A percentile compares a stretch with the other conserved stretches of the same genome.
Conservation (phyloP, 2,329 filamentous ascomycete genomes). For the Fusarium sp. region DNA sequence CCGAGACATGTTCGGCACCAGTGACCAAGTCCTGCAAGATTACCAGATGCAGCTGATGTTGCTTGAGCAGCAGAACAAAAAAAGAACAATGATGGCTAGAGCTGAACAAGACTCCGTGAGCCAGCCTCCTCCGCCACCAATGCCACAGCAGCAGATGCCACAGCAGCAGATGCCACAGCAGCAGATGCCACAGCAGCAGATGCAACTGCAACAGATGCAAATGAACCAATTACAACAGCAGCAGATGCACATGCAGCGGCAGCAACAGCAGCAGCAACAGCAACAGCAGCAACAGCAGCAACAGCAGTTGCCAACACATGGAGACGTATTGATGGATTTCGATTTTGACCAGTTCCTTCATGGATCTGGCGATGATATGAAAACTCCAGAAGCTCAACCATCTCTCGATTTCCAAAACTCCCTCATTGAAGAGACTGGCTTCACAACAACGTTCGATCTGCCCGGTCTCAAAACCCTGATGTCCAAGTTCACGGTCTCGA, state of each 20-base stretch:
- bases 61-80: conserved; percentile 88
- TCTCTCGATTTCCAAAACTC: conserved; percentile 59
- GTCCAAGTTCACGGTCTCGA: conserved; percentile 63
- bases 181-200: neutral
- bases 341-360: conserved; percentile 40
- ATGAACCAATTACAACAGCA: neutral
- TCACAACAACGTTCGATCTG: conserved; percentile 72
- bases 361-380: conserved; percentile 51
- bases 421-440: conserved; percentile 67
- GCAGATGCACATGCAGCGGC: neutral
- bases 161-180: neutral
- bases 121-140: neutral
- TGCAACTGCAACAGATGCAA: conserved; percentile 3
- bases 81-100: conserved; percentile 83
- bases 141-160: neutral
- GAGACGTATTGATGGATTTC: neutral
- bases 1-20: conserved; percentile 23
- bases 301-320: neutral
- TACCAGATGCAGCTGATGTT: conserved; percentile 92
- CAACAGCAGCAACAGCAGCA: conserved; percentile 16
- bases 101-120: conserved; percentile 70
- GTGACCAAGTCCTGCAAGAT: conserved; percentile 56
- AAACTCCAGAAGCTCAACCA: conserved; percentile 50
- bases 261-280: conserved; percentile 11
- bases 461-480: conserved; percentile 68